These are phyloP conservation scores for Globisporangium splendens DNA, from an alignment of 352 stramenopile species.

Conservation along the genomic window DNA sequence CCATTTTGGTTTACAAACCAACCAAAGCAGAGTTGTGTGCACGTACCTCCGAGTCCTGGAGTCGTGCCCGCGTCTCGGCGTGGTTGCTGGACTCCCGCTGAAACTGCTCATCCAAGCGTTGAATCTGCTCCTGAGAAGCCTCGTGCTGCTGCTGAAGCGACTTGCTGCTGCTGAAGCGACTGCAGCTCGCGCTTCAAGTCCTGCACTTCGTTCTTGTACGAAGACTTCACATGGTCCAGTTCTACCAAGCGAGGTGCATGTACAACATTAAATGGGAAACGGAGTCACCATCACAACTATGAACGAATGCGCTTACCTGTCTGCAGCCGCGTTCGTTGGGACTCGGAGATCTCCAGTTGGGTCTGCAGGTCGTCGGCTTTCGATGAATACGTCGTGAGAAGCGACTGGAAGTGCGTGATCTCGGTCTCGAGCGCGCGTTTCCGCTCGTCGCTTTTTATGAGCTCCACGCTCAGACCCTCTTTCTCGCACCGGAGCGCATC, in stretches of 20 bases:
- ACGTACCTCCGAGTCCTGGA: constrained; percentile 57
- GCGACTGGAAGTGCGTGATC: constrained; percentile 46
- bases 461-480: constrained; percentile 57
- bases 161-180: constrained; percentile 22
- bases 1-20: no score
- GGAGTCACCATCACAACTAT: neutral
- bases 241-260: constrained; percentile 21
- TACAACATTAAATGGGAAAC: neutral
- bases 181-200: constrained; percentile 34
- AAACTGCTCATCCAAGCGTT: constrained; percentile 33
- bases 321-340: constrained; percentile 28
- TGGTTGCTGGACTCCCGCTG: constrained; percentile 43
- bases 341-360: constrained; percentile 46
- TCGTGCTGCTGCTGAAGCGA: constrained; percentile 27
- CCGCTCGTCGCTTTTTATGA: constrained; percentile 47
- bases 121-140: constrained; percentile 23
- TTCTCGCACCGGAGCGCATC: constrained; percentile 54
- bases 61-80: constrained; percentile 35
- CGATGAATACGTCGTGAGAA: constrained; percentile 42
- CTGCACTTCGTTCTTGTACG: constrained; percentile 27
- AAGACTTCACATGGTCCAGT: constrained; percentile 25
- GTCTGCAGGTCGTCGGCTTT: constrained; percentile 52
- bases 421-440: constrained; percentile 38
- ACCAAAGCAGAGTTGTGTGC: no score
- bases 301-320: constrained; percentile 18